Evolutionary conservation across 2,329 filamentous ascomycete species (phyloP), one percentile per base, ranked within the genome.

Genomic region (Ilyonectria robusta): DNA sequence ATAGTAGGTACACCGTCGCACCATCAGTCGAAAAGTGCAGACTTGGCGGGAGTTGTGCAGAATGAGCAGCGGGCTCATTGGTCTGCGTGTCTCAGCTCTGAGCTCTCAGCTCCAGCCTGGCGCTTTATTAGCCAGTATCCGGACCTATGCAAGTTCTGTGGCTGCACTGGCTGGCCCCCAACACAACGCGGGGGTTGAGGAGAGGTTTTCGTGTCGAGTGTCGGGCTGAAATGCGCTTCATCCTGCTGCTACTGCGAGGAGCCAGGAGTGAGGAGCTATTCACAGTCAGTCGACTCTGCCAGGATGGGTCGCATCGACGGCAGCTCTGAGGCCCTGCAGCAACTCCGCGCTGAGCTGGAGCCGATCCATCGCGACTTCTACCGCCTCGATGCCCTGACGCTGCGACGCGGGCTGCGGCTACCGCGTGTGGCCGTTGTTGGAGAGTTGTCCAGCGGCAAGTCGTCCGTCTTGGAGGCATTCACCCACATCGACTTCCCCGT

Each of bases 311-410:
- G 48, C 19, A 61, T 61, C 50, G 37, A 61, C n/a, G 59, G 59
- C 26, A 54, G 33, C 37, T 55, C 37, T 3, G 50, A 54, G 3
- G 59, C 59, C 11, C 59, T 61, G 35, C 51, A 47, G 15, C 50
- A 61, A 31, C 59, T 61, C 29, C 59, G 59, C 48, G 40, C 50
- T 29, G 48, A 61, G 29, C 40, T 61, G 48, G 59, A 61, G 50
- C 50, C 59, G 4, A 46, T 51, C n/a, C 59, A 61, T 21, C 59
- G 59, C 50, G 59, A 61, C 37, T 61, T 61, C 50, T 47, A 47
- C 26, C 59, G 50, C 9, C 59, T 61, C 13, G 59, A 61, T 31
- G 48, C 59, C 37, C 50, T 47, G 19, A 61, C 59, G 19, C 19
- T 61, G 7, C n/a, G 48, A n/a, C 59, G 59, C 48, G 50, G 59